Evolutionary conservation across 1,284 basidiomycete genomes (phyloP).

Genomic region (Volvariella surrecta): DNA sequence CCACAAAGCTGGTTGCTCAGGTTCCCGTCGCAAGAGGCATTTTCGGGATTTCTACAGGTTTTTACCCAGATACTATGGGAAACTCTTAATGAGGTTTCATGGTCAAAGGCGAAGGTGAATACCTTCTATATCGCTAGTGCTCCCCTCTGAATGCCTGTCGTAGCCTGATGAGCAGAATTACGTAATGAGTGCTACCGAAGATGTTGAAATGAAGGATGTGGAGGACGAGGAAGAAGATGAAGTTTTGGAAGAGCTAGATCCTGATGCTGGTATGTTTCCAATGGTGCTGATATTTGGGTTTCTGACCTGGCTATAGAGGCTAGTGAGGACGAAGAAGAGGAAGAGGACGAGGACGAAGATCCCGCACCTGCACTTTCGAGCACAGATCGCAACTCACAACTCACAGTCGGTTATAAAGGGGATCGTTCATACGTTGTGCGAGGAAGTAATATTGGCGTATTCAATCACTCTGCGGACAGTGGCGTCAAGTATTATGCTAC

Average conservation of each 20-base stretch:
- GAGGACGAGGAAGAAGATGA: slow-evolving; percentile 70
- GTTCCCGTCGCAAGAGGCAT: slow-evolving; percentile 54
- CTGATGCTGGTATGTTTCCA: slow-evolving; percentile 37
- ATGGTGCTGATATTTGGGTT: slow-evolving; percentile 1
- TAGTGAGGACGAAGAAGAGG: slow-evolving; percentile 48
- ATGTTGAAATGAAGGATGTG: slow-evolving; percentile 80
- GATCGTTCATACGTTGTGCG: slow-evolving; percentile 95
- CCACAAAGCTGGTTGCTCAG: slow-evolving; percentile 82
- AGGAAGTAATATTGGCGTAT: slow-evolving; percentile 97
- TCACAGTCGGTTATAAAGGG: slow-evolving; percentile 94
- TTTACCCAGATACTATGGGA: slow-evolving; percentile 83
- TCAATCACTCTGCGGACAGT: slow-evolving; percentile 75
- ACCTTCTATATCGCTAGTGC: background rate
- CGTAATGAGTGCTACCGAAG: slow-evolving; percentile 65
- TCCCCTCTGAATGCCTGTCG: slow-evolving; percentile 5
- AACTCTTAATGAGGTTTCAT: slow-evolving; percentile 66
- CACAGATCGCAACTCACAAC: slow-evolving; percentile 77
- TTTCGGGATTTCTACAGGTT: slow-evolving; percentile 53
- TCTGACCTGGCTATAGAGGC: slow-evolving; percentile 21
- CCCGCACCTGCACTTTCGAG: slow-evolving; percentile 30
- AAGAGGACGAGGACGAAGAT: slow-evolving; percentile 48
- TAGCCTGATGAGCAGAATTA: slow-evolving; percentile 72
- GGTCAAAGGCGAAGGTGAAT: slow-evolving; percentile 78
- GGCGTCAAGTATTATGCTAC: slow-evolving; percentile 84
- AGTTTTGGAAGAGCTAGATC: slow-evolving; percentile 54